phyloP scores from a whole-genome alignment of 2,329 filamentous ascomycete species.

The Neonectria hederae region DNA sequence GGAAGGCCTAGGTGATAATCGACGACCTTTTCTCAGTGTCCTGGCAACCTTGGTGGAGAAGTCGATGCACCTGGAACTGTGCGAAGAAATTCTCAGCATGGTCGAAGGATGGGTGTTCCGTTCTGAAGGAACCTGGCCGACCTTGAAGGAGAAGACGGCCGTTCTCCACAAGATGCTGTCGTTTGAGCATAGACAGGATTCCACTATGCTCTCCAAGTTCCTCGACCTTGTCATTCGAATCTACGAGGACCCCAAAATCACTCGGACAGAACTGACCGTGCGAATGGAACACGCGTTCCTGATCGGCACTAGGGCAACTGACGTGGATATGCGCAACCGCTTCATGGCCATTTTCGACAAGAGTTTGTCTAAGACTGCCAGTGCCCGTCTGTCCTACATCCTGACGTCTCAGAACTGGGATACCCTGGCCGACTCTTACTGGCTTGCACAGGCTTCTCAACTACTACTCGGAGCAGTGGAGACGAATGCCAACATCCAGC shows the following conservation, averaged over 20 bases:
- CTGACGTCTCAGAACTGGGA: slow-evolving; percentile 97
- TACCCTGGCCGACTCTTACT: slow-evolving; percentile 92
- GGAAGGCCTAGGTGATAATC: slow-evolving; percentile 89
- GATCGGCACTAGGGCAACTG: slow-evolving; percentile 90
- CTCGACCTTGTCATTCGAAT: slow-evolving; percentile 96
- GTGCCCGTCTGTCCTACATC: slow-evolving; percentile 87
- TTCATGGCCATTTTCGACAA: slow-evolving; percentile 98
- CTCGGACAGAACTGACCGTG: slow-evolving; percentile 93
- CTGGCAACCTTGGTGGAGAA: slow-evolving; percentile 95
- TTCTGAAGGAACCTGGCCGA: slow-evolving; percentile 94
- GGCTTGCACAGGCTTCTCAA: slow-evolving; percentile 95
- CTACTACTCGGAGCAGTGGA: slow-evolving; percentile 92
- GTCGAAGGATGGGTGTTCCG: slow-evolving; percentile 97
- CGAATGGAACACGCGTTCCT: slow-evolving; percentile 98
- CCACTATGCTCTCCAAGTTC: slow-evolving; percentile 89
- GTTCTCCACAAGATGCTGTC: slow-evolving; percentile 99
- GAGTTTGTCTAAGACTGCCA: slow-evolving; percentile 91
- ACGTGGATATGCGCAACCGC: slow-evolving; percentile 95
- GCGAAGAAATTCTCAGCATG: slow-evolving; percentile 91
- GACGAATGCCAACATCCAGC: slow-evolving; percentile 78
- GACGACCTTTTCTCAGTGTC: slow-evolving; percentile 93
- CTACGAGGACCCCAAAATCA: slow-evolving; percentile 97
- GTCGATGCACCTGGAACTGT: slow-evolving; percentile 85
- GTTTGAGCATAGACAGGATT: slow-evolving; percentile 86
- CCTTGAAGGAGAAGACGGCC: slow-evolving; percentile 97